Evolutionary conservation across 2,329 filamentous ascomycete species (phyloP).

Genomic region (Neofusicoccum cordaticola): DNA sequence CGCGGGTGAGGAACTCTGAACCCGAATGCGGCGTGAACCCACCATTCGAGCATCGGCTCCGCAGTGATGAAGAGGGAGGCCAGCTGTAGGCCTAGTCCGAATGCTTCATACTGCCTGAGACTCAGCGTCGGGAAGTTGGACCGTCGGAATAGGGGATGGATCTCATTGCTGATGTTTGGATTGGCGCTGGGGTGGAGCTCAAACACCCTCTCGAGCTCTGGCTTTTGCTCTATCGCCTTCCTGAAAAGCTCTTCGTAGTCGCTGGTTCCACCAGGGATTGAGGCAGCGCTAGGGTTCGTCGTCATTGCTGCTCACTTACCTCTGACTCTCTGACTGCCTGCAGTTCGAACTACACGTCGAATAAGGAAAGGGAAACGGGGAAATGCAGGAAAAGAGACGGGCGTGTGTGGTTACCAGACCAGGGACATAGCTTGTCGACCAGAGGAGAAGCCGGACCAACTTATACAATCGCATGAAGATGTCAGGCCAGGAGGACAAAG

Average conservation of each 20-base stretch:
- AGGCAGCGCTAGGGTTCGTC: background rate
- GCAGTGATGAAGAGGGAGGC: constrained; percentile 5
- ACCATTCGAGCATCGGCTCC: constrained; percentile 10
- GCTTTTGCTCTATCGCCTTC: background rate
- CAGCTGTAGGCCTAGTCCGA: background rate
- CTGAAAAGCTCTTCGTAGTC: background rate
- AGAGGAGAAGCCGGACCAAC: background rate
- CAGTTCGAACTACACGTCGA: background rate
- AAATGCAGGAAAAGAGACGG: background rate
- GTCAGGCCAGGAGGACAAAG: background rate
- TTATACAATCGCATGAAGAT: background rate
- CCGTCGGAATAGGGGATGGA: constrained; percentile 4
- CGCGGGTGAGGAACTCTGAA: background rate
- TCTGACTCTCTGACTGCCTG: constrained; percentile 13
- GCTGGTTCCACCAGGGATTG: background rate
- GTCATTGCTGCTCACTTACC: background rate
- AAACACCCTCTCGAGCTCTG: background rate
- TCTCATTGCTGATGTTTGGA: constrained; percentile 1
- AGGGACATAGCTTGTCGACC: background rate
- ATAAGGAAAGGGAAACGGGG: background rate
- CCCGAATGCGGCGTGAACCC: constrained; percentile 5
- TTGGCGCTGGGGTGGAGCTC: background rate
- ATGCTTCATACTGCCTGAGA: background rate
- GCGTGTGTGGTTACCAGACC: background rate
- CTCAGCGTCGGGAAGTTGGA: constrained; percentile 2